Conservation (phyloP, 306 rosid genomes). For the Chamaecrista fasciculata region DNA sequence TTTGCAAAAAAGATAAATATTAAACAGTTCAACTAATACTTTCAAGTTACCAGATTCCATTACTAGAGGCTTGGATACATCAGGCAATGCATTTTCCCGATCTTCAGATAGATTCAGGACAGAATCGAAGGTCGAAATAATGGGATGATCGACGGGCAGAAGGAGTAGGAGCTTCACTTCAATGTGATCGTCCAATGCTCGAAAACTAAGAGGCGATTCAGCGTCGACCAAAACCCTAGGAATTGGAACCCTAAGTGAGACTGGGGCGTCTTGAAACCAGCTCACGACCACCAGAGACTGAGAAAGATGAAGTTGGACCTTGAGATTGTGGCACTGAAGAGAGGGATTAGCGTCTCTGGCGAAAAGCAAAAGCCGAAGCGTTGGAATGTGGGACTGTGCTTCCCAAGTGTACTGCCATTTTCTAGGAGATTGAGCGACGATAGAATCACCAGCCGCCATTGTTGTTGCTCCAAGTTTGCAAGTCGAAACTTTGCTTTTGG, state of each 20-base stretch:
- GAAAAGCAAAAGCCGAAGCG: constrained; percentile 66
- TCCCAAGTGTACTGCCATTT: constrained; percentile 90
- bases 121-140: constrained; percentile 44
- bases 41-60: constrained; percentile 55
- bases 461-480: neutral
- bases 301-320: constrained; percentile 40
- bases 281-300: constrained; percentile 44
- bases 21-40: neutral
- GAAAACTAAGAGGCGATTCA: constrained; percentile 53
- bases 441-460: constrained; percentile 10
- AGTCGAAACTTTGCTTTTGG: neutral
- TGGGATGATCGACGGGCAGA: constrained; percentile 78
- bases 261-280: constrained; percentile 37
- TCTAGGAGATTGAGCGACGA: constrained; percentile 13
- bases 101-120: constrained; percentile 36
- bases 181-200: constrained; percentile 62
- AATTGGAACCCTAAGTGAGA: constrained; percentile 64
- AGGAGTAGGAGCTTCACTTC: constrained; percentile 77
- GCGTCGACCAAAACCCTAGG: constrained; percentile 67
- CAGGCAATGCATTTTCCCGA: constrained; percentile 7
- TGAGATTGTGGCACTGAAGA: constrained; percentile 52
- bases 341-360: constrained; percentile 48
- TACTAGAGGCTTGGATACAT: constrained; percentile 40
- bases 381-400: constrained; percentile 75
- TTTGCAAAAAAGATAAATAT: too few species aligned